phyloP scores from a whole-genome alignment of 768 basidiomycete genomes.

The Phylloporus sp. region DNA sequence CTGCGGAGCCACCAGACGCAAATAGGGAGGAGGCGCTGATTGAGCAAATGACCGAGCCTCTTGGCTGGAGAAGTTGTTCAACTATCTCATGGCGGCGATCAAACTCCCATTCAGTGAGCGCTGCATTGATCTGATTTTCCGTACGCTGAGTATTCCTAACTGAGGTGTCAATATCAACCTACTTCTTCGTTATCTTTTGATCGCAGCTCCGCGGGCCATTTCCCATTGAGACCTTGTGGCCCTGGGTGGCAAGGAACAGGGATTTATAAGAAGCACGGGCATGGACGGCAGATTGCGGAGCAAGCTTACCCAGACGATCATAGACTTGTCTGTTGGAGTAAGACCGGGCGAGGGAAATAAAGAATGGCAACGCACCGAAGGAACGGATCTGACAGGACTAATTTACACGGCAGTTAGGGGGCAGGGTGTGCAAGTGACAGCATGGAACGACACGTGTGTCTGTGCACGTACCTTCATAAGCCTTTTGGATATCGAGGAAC shows the following conservation, averaged over 20 bases:
- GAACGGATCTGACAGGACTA: slow-evolving; percentile 71
- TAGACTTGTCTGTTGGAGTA: slow-evolving; percentile 58
- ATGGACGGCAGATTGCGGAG: slow-evolving; percentile 5
- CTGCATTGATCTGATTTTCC: slow-evolving; percentile 43
- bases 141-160: slow-evolving; percentile 18
- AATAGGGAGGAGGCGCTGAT: slow-evolving; percentile 51
- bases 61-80: slow-evolving; percentile 41
- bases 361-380: slow-evolving; percentile 45
- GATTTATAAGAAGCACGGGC: slow-evolving; percentile 6
- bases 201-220: slow-evolving; percentile 45
- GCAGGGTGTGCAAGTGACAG: background rate
- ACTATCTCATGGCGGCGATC: slow-evolving; percentile 35
- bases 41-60: slow-evolving; percentile 41
- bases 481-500: slow-evolving; percentile 76
- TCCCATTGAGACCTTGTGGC: slow-evolving; percentile 36
- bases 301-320: slow-evolving; percentile 58
- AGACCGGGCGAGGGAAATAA: background rate
- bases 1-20: slow-evolving; percentile 30
- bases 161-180: slow-evolving; percentile 20
- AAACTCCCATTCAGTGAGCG: slow-evolving; percentile 40
- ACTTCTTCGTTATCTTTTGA: slow-evolving; percentile 49
- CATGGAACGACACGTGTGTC: background rate
- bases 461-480: slow-evolving; percentile 63
- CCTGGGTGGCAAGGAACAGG: slow-evolving; percentile 22
- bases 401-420: slow-evolving; percentile 16